These are phyloP conservation scores for Solanum commersonii DNA, from an alignment of 257 asterid genomes.

Conservation along the genomic window DNA sequence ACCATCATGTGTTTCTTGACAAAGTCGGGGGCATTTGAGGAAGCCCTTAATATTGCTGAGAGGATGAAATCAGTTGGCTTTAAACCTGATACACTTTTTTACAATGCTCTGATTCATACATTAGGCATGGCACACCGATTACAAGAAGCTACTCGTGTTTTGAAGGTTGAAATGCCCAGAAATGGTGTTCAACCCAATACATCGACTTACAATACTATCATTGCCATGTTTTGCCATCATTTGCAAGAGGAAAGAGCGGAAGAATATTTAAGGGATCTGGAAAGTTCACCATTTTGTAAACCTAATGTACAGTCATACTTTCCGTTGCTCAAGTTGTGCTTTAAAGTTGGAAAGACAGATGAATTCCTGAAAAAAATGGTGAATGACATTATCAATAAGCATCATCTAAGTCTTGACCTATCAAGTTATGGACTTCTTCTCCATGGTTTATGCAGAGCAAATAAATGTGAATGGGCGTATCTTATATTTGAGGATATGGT, in stretches of 20 bases:
- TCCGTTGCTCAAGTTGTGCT: slow-evolving; percentile 50
- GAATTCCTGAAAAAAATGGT: slow-evolving; percentile 26
- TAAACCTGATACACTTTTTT: slow-evolving; percentile 60
- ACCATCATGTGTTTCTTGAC: slow-evolving; percentile 62
- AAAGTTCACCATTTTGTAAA: slow-evolving; percentile 48
- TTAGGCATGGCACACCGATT: slow-evolving; percentile 45
- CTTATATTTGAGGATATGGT: slow-evolving; percentile 52
- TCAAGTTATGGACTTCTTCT: slow-evolving; percentile 68
- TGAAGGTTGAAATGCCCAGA: slow-evolving; percentile 45
- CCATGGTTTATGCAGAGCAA: slow-evolving; percentile 65
- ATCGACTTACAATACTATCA: slow-evolving; percentile 73
- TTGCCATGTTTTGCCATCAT: slow-evolving; percentile 69
- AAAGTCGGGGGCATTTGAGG: slow-evolving; percentile 40
- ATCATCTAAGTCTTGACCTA: slow-evolving; percentile 56
- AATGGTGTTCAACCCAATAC: slow-evolving; percentile 44
- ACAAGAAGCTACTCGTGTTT: slow-evolving; percentile 40
- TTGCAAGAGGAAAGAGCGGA: slow-evolving; percentile 39
- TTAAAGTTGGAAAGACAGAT: slow-evolving; percentile 25
- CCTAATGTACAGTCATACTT: slow-evolving; percentile 74
- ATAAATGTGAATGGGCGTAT: slow-evolving; percentile 49
- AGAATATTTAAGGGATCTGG: slow-evolving; percentile 38
- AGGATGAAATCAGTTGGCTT: slow-evolving; percentile 51
- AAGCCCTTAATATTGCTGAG: slow-evolving; percentile 47
- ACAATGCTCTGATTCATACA: slow-evolving; percentile 62
- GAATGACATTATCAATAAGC: slow-evolving; percentile 49